Conservation (phyloP, 1,139 yeast species). For the Yamadazyma atlantica region DNA sequence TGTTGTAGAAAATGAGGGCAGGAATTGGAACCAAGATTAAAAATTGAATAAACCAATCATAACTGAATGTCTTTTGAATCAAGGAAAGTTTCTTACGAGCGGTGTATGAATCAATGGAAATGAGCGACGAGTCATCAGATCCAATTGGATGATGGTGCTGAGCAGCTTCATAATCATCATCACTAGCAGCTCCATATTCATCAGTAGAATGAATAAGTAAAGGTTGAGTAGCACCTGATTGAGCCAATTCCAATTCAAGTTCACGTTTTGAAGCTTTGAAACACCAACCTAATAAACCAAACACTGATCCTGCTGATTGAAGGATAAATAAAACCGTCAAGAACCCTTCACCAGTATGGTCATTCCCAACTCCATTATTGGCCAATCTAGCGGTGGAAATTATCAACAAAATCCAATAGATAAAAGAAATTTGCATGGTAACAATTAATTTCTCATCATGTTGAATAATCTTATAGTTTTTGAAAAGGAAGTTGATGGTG, state of each 20-base stretch:
- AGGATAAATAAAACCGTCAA: constrained; percentile 51
- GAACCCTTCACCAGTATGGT: constrained; percentile 62
- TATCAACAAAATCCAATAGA: constrained; percentile 58
- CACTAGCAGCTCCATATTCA: constrained; percentile 26
- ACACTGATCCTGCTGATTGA: constrained; percentile 49
- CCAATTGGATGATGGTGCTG: constrained; percentile 8
- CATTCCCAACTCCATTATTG: constrained; percentile 38
- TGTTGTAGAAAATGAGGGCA: constrained; percentile 48
- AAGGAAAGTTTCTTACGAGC: constrained; percentile 14
- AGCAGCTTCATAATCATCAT: constrained; percentile 11
- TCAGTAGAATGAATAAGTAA: constrained; percentile 22
- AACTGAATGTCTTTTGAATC: constrained; percentile 49
- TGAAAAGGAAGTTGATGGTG: constrained; percentile 37
- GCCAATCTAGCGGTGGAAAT: constrained; percentile 46
- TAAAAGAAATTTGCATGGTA: constrained; percentile 54
- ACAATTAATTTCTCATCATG: constrained; percentile 73
- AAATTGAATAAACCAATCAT: constrained; percentile 82
- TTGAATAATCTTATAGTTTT: constrained; percentile 49
- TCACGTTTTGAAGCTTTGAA: constrained; percentile 22
- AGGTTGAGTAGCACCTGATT: constrained; percentile 23
- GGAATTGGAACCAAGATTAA: constrained; percentile 66
- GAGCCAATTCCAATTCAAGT: constrained; percentile 19
- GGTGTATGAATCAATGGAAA: constrained; percentile 16
- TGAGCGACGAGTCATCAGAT: constrained; percentile 18
- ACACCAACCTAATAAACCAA: constrained; percentile 57